A percentile compares a stretch with the other conserved stretches of the same genome.
Evolutionary conservation across 768 basidiomycete genomes (phyloP).

Genomic region (Amanita pallidorosea): DNA sequence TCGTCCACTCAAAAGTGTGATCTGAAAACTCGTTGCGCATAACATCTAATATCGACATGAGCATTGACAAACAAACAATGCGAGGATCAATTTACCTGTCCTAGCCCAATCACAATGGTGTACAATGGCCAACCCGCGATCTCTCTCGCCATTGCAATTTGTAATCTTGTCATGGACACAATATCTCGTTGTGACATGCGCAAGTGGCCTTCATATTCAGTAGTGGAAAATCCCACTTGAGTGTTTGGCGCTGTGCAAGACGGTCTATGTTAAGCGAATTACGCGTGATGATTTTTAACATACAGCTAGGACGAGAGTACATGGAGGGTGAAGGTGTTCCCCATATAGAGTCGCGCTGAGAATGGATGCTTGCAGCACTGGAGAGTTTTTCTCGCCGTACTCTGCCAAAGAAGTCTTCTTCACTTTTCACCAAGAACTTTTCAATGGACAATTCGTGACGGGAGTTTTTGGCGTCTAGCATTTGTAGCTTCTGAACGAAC

Average conservation of each 20-base stretch:
- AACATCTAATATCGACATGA: constrained; percentile 45
- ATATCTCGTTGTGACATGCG: constrained; percentile 39
- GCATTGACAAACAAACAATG: not conserved
- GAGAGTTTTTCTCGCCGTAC: constrained; percentile 83
- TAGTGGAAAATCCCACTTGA: constrained; percentile 30
- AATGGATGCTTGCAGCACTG: constrained; percentile 69
- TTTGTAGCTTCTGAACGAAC: constrained; percentile 78
- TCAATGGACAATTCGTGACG: constrained; percentile 89
- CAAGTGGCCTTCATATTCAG: constrained; percentile 32
- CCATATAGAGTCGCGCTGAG: constrained; percentile 74
- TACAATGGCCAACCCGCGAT: constrained; percentile 86
- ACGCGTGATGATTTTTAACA: constrained; percentile 19
- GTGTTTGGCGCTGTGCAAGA: constrained; percentile 33
- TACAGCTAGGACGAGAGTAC: constrained; percentile 71
- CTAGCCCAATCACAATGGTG: constrained; percentile 77
- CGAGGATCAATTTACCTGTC: constrained; percentile 41
- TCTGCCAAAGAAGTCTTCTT: constrained; percentile 87
- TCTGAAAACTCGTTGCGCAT: constrained; percentile 89
- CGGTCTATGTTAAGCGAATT: not conserved
- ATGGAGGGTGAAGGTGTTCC: constrained; percentile 56
- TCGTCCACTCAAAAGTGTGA: constrained; percentile 79
- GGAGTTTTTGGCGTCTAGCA: constrained; percentile 75
- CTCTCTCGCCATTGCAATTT: constrained; percentile 75
- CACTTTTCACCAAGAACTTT: constrained; percentile 81
- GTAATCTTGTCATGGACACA: constrained; percentile 73